Evolutionary conservation across 495 filamentous ascomycete species (phyloP).

Genomic region (Sphaerosporella brunnea): DNA sequence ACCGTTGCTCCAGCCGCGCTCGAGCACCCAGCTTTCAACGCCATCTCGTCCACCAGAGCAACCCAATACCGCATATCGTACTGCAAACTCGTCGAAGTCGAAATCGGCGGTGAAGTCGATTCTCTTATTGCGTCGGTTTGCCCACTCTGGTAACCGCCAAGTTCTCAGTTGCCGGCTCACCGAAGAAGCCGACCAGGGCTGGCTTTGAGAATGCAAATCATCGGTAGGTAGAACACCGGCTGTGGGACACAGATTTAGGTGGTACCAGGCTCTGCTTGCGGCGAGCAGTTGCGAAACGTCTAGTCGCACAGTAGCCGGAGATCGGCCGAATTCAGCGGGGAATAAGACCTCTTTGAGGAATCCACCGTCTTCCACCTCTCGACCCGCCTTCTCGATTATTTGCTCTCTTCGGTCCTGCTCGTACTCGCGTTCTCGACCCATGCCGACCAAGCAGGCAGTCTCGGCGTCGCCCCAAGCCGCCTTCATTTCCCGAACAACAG

Average conservation of each 20-base stretch:
- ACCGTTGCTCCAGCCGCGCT: constrained; percentile 95
- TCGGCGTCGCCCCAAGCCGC: constrained; percentile 60
- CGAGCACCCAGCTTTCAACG: constrained; percentile 85
- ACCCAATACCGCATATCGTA: constrained; percentile 63
- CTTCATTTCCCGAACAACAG: constrained; percentile 70
- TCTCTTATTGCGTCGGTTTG: constrained; percentile 73
- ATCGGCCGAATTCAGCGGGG: constrained; percentile 51
- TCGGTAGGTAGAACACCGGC: constrained; percentile 58
- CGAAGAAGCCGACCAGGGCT: constrained; percentile 71
- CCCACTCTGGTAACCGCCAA: constrained; percentile 92
- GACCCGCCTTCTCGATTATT: constrained; percentile 68
- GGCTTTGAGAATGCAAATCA: constrained; percentile 34
- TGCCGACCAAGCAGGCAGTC: constrained; percentile 58
- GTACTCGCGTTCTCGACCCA: constrained; percentile 53
- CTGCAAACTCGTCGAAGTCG: constrained; percentile 77
- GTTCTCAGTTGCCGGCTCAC: constrained; percentile 82
- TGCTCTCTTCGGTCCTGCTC: constrained; percentile 65
- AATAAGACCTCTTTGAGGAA: constrained; percentile 73
- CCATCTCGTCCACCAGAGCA: constrained; percentile 84
- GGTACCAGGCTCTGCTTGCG: constrained; percentile 78
- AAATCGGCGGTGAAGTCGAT: constrained; percentile 98
- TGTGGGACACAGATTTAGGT: constrained; percentile 77
- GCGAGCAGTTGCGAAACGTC: constrained; percentile 22
- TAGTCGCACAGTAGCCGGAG: constrained; percentile 49
- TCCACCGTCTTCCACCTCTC: constrained; percentile 62